Evolutionary conservation across 805 yeast genomes (phyloP).

Genomic region (Saccharomycopsis amapae): DNA sequence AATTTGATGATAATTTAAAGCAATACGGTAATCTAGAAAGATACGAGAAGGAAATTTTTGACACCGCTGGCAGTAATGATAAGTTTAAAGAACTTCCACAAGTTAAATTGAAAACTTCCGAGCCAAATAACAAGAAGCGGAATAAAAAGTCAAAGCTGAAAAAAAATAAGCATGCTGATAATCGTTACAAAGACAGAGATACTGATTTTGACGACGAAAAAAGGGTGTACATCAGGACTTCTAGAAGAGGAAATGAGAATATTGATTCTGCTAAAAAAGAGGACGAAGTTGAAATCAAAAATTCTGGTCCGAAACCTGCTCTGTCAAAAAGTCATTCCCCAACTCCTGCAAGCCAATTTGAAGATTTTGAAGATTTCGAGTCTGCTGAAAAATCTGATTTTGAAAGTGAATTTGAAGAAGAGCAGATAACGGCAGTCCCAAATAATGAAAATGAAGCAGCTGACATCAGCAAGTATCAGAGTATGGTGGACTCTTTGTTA

Average conservation of each 20-base stretch:
- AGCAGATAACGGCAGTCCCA: neutral
- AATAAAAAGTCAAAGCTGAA: neutral
- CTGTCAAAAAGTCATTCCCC: neutral
- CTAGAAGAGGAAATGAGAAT: neutral
- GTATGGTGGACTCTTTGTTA: slow-evolving; percentile 30
- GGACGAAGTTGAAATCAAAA: neutral
- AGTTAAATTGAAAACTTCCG: too few species aligned
- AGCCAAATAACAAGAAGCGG: neutral
- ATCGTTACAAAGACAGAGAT: too few species aligned
- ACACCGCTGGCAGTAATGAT: neutral
- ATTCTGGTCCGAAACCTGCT: too few species aligned
- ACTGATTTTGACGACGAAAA: slow-evolving; percentile 10
- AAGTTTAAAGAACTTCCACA: too few species aligned
- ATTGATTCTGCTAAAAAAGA: neutral
- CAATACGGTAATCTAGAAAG: slow-evolving; percentile 1
- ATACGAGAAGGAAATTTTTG: slow-evolving; percentile 8
- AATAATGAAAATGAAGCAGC: neutral
- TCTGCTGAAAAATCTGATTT: neutral
- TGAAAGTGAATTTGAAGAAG: neutral
- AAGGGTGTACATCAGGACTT: neutral
- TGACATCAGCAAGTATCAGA: slow-evolving; percentile 11
- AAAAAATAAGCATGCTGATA: too few species aligned
- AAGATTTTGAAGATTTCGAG: neutral
- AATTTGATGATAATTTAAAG: neutral
- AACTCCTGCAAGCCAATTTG: neutral